phyloP scores from a whole-genome alignment of 2,329 filamentous ascomycete genomes.

The Monosporascus sp. region DNA sequence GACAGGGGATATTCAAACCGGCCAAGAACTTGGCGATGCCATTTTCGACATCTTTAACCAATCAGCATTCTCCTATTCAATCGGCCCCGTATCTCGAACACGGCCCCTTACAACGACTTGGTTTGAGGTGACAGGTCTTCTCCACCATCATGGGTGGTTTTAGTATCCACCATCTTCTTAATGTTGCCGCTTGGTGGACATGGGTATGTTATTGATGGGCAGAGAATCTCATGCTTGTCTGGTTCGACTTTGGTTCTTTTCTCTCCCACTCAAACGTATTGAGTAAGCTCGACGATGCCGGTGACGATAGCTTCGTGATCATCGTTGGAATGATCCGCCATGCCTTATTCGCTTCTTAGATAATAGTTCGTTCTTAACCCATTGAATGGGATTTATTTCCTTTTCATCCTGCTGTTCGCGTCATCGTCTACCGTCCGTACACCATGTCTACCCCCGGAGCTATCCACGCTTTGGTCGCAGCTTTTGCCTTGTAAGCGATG shows the following conservation, averaged over 20 bases:
- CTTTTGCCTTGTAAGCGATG: conserved; percentile 48
- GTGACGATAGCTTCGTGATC: conserved; percentile 13
- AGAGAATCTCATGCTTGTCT: neutral
- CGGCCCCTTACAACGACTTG: neutral
- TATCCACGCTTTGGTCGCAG: conserved; percentile 45
- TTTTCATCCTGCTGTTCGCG: conserved; percentile 20
- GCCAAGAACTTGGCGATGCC: neutral
- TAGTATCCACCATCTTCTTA: too few relatives aligned
- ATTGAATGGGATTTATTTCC: conserved; percentile 42
- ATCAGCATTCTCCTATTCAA: neutral
- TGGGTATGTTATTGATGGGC: too few relatives aligned
- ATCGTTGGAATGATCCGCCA: conserved; percentile 5
- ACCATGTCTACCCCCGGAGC: conserved; percentile 41
- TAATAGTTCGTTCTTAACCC: conserved; percentile 31
- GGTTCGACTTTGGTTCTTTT: neutral
- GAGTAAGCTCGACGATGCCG: conserved; percentile 7
- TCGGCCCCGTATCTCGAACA: neutral
- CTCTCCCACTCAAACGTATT: neutral
- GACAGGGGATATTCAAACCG: neutral
- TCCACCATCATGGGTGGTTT: neutral
- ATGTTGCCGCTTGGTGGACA: too few relatives aligned
- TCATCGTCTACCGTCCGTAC: conserved; percentile 19
- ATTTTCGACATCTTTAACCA: neutral
- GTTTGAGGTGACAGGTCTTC: neutral
- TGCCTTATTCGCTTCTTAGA: conserved; percentile 25